Base-by-base conservation (phyloP, 2,329 filamentous ascomycete species). In the Trichoderma koningii region DNA sequence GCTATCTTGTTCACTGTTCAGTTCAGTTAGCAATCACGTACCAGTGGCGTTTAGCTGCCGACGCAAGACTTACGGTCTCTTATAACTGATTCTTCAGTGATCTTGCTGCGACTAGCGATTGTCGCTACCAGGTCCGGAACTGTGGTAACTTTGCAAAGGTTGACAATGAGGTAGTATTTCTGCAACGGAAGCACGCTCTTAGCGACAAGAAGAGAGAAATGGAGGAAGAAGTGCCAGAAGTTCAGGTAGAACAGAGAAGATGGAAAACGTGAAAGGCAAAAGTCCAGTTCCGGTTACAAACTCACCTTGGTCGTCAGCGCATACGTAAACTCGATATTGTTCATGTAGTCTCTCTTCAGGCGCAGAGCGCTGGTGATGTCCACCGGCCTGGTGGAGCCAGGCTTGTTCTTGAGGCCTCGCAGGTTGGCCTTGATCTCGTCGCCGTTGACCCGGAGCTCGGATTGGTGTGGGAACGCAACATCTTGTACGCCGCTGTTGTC, bases 351-450 rank as follows among this genome's bases (percentile, higher is more conserved):
- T 12, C 87, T 85, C 68, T 86, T 88, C 34, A 91, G 85, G 19
- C 89, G 87, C 52, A 98, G 81, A 66, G 87, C 84, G 69, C 85
- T 81, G 7, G 95, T 99, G 67, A 99, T 90, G 77, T 99, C 95
- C 53, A 92, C 93, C 7, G 95, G 95, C 72, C 92, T 88, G 47
- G 95, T 99, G 51, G 95, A 96, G 23, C 95, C 95, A 7, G 94
- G 92, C 76, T 95, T 96, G 76, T 97, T 97, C 78, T 99, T 99
- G 67, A 99, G 78, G 5, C 95, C 95, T 70, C 95, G 90, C 70
- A 96, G 83, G 75, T 98, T 99, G n/a, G 90, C 89, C 76, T 94
- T 95, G 70, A 97, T 85, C 65, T 97, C 92, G 41, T 90, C 90
- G 10, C 87, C 85, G 71, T 99, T 99, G 64, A 97, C 87, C 74